A percentile compares a stretch with the other conserved stretches of the same genome.
These are phyloP conservation scores for Talaromyces wortmannii DNA, from an alignment of 495 filamentous ascomycete species.

Conservation along the genomic window DNA sequence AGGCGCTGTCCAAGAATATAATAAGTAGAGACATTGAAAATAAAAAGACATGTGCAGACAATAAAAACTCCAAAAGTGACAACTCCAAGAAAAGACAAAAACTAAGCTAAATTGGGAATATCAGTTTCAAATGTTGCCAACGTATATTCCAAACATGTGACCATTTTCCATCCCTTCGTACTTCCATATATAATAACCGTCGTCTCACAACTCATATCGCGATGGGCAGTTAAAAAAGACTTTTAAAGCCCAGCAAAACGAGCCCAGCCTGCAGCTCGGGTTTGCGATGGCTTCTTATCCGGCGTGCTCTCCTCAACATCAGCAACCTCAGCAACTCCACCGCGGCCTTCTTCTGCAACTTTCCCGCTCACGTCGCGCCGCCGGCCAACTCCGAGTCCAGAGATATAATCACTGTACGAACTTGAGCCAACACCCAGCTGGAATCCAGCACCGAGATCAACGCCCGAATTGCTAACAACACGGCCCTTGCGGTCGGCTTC, in stretches of 20 bases:
- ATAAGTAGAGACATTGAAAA: not conserved
- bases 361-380: constrained; percentile 75
- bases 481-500: constrained; percentile 39
- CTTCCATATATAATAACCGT: not conserved
- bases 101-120: too few relatives aligned
- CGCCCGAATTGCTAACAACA: constrained; percentile 46
- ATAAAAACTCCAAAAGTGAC: not conserved
- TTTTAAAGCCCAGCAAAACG: constrained; percentile 35
- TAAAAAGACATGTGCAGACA: not conserved
- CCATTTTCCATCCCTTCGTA: not conserved
- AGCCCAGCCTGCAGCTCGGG: constrained; percentile 39
- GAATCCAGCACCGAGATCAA: constrained; percentile 34
- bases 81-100: not conserved
- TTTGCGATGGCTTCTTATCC: constrained; percentile 6
- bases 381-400: constrained; percentile 38
- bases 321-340: constrained; percentile 20
- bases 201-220: not conserved
- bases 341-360: constrained; percentile 76
- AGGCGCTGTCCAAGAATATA: not conserved
- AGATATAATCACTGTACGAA: constrained; percentile 54
- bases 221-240: not conserved
- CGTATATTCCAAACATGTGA: too few relatives aligned
- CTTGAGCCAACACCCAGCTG: constrained; percentile 25
- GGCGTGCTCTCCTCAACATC: constrained; percentile 1
- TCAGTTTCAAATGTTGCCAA: too few relatives aligned